These are phyloP conservation scores for Sanghuangporus sanghuang DNA, from an alignment of 1,284 basidiomycete species.

Conservation along the genomic window DNA sequence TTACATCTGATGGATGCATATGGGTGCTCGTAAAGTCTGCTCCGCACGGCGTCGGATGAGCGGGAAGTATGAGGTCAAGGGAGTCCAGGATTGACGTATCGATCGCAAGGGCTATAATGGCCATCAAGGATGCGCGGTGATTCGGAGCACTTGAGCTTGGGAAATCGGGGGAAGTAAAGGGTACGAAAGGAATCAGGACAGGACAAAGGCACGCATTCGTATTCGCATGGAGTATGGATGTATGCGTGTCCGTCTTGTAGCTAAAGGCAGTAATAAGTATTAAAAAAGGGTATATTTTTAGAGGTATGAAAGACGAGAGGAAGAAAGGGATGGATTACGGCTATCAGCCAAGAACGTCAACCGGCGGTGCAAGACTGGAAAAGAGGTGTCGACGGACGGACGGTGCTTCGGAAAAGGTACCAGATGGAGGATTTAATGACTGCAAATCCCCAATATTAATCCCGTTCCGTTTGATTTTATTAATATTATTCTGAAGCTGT, in stretches of 20 bases:
- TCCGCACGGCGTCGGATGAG: not conserved
- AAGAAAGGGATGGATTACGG: not conserved
- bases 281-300: too few species aligned
- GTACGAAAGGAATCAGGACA: not conserved
- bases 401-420: not conserved
- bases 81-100: not conserved
- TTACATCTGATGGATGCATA: constrained; percentile 2
- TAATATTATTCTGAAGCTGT: too few species aligned
- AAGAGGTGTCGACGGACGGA: not conserved
- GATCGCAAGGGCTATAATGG: not conserved
- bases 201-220: not conserved
- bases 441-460: too few species aligned
- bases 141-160: not conserved
- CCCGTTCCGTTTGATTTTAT: too few species aligned
- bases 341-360: constrained; percentile 3
- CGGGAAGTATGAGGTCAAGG: not conserved
- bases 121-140: constrained; percentile 1
- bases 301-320: not conserved
- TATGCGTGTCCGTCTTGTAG: not conserved
- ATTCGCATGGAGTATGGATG: not conserved
- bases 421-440: constrained; percentile 3
- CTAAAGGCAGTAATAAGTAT: not conserved
- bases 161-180: not conserved
- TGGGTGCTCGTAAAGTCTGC: not conserved
- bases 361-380: not conserved